Evolutionary conservation across 768 basidiomycete genomes (phyloP).

Genomic region (Lepiota venenata): DNA sequence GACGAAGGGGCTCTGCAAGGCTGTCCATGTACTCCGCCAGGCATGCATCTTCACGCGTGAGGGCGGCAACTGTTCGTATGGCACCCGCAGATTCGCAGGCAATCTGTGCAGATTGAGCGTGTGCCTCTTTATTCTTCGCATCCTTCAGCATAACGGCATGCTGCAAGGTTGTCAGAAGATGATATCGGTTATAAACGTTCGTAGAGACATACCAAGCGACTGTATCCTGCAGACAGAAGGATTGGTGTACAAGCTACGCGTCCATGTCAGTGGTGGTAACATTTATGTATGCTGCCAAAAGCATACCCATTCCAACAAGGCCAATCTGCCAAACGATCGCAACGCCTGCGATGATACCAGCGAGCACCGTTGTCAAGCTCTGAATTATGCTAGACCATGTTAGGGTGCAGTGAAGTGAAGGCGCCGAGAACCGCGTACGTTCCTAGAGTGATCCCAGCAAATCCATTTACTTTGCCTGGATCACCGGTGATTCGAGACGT

Average conservation of each 20-base stretch:
- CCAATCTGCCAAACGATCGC: constrained; percentile 65
- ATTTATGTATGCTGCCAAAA: not conserved
- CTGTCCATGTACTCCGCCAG: constrained; percentile 50
- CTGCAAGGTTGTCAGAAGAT: constrained; percentile 18
- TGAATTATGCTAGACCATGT: constrained; percentile 52
- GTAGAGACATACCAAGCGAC: constrained; percentile 52
- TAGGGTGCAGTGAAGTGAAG: not conserved
- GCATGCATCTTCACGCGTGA: constrained; percentile 79
- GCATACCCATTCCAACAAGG: constrained; percentile 64
- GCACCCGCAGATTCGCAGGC: constrained; percentile 83
- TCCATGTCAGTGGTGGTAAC: not conserved
- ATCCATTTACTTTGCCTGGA: constrained; percentile 77
- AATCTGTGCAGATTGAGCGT: constrained; percentile 74
- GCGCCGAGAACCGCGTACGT: constrained; percentile 20
- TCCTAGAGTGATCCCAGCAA: constrained; percentile 79
- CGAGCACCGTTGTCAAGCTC: constrained; percentile 52
- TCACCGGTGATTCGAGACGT: constrained; percentile 71
- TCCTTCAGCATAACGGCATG: constrained; percentile 80
- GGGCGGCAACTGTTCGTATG: constrained; percentile 78
- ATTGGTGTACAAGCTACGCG: constrained; percentile 56
- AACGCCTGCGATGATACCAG: constrained; percentile 68
- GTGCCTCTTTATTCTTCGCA: constrained; percentile 63
- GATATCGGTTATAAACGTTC: not conserved
- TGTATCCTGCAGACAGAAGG: constrained; percentile 62
- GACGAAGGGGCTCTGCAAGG: constrained; percentile 60